Base-by-base conservation (phyloP, 345 rosid species). In the Heritiera fomes region DNA sequence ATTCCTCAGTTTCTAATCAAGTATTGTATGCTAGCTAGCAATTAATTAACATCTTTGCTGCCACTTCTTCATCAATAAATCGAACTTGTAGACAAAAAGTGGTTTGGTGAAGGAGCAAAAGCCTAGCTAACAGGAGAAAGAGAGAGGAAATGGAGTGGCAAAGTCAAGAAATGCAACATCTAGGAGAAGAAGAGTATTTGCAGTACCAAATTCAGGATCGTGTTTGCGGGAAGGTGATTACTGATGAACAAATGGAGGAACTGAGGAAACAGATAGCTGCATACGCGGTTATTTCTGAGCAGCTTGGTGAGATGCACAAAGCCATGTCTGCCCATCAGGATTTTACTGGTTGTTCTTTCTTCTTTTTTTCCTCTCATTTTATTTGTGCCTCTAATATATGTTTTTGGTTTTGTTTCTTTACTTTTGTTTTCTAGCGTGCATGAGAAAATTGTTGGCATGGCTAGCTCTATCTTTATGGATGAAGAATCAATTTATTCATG, bases 181-280 rank as follows among this genome's bases (percentile, higher is more conserved):
- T 18, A 28, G 7, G 23, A 55, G 23, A 7, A n/a, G 30, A 9
- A 10, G 7, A 20, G 30, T n/a, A n/a, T 71, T 45, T 78, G 75
- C 68, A 55, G 41, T 59, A 43, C 47, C 65, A 65, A 10, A 43
- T 53, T 5, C 15, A 75, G 46, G 14, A 81, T 66, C 63, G 77
- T 69, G 83, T 75, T 77, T 77, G 59, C 49, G 84, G 85, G 77
- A 86, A 77, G 55, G 89, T 89, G 78, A 90, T 93, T 91, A 93
- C 92, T 14, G 94, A 93, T 64, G 98, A 90, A 78, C 98, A 93
- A 61, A 80, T 91, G 89, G 94, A 90, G 86, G 70, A 81, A 40
- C 83, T 93, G 49, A 85, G 92, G 75, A 91, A 90, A 78, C 98
- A 93, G 78, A 93, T 93, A 78, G 84, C 88, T 61, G 84, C 87